Conservation (phyloP, 2,329 filamentous ascomycete species). For the Alternaria triticimaculans region DNA sequence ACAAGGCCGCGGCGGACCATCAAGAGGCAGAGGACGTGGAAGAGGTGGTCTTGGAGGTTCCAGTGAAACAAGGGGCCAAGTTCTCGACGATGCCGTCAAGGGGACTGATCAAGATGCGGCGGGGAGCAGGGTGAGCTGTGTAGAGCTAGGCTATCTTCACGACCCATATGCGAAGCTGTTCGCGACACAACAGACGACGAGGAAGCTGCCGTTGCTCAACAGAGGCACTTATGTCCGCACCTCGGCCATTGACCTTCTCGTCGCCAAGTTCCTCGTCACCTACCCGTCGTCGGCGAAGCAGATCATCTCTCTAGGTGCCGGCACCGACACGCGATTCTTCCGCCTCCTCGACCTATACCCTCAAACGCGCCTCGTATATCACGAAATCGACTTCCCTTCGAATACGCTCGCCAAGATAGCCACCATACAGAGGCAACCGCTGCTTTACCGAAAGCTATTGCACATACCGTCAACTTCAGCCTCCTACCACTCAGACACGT, state of each 20-base stretch:
- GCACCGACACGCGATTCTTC: slow-evolving; percentile 89
- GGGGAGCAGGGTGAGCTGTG: slow-evolving; percentile 85
- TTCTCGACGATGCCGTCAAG: slow-evolving; percentile 78
- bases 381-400: slow-evolving; percentile 87
- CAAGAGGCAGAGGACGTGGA: slow-evolving; percentile 57
- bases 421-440: slow-evolving; percentile 44
- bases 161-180: slow-evolving; percentile 81
- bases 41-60: slow-evolving; percentile 29
- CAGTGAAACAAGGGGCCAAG: slow-evolving; percentile 42
- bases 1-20: slow-evolving; percentile 55
- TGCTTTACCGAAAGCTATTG: slow-evolving; percentile 38
- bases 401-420: slow-evolving; percentile 73
- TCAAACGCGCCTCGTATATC: slow-evolving; percentile 69
- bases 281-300: slow-evolving; percentile 63
- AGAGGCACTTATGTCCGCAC: slow-evolving; percentile 95
- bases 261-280: slow-evolving; percentile 70
- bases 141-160: slow-evolving; percentile 81
- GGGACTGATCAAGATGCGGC: slow-evolving; percentile 92
- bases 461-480: slow-evolving; percentile 35
- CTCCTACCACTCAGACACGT: slow-evolving; percentile 57
- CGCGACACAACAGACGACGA: slow-evolving; percentile 62
- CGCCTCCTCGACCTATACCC: slow-evolving; percentile 66
- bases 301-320: slow-evolving; percentile 90
- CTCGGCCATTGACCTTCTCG: slow-evolving; percentile 77
- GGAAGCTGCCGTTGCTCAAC: slow-evolving; percentile 90